Evolutionary conservation across 148 eudicot species (phyloP).

Genomic region (Vaccinium vitisidaea): DNA sequence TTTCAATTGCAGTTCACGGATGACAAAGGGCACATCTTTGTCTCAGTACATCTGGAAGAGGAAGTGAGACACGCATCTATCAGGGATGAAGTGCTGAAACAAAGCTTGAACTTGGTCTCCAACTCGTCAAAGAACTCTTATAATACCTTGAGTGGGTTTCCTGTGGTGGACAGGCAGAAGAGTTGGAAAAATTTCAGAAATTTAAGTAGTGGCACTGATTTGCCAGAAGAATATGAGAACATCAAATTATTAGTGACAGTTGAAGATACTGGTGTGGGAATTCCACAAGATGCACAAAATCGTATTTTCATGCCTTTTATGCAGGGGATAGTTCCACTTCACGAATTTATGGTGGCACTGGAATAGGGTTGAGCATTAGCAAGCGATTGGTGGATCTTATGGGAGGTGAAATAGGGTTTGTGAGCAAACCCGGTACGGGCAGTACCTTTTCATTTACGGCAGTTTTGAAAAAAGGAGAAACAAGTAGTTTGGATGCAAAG

Average conservation of each 20-base stretch:
- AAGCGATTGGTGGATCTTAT: conserved; percentile 81
- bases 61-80: conserved; percentile 51
- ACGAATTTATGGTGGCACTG: conserved; percentile 93
- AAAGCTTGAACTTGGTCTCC: conserved; percentile 28
- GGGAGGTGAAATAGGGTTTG: conserved; percentile 93
- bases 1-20: conserved; percentile 64
- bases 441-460: conserved; percentile 84
- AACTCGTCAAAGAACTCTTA: conserved; percentile 25
- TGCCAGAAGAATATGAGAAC: conserved; percentile 27
- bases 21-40: conserved; percentile 78
- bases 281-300: conserved; percentile 65
- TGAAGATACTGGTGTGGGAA: conserved; percentile 93
- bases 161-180: conserved; percentile 60
- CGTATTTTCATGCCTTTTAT: conserved; percentile 86
- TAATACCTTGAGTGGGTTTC: conserved; percentile 67
- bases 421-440: conserved; percentile 59
- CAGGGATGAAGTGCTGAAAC: conserved; percentile 56
- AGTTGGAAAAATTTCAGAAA: conserved; percentile 67
- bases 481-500: conserved; percentile 31
- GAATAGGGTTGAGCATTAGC: conserved; percentile 96
- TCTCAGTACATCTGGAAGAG: conserved; percentile 73
- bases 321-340: conserved; percentile 98
- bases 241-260: conserved; percentile 66
- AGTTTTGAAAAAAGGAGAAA: conserved; percentile 43
- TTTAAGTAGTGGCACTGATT: conserved; percentile 22